Conservation (phyloP, 257 asterid genomes). For the Nyctanthes arbortristis region DNA sequence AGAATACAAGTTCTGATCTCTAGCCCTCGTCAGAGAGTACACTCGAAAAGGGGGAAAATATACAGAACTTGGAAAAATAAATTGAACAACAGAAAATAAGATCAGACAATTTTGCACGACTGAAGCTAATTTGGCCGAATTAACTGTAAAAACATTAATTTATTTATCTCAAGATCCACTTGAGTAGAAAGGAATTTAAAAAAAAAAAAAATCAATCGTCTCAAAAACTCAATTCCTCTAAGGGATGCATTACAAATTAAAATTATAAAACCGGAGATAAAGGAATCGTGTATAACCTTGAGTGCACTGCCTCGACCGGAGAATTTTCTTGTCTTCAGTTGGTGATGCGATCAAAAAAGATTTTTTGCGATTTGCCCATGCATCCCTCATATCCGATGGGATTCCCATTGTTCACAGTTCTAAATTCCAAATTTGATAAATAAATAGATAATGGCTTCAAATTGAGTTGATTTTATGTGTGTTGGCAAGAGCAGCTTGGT, state of each 20-base stretch:
- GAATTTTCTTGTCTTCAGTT: slow-evolving; percentile 32
- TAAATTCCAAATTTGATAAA: no score
- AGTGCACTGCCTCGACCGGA: slow-evolving; percentile 29
- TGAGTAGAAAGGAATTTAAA: no score
- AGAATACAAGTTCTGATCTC: background rate
- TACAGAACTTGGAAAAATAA: no score
- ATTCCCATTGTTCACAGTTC: slow-evolving; percentile 28
- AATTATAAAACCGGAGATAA: background rate
- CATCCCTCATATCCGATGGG: slow-evolving; percentile 31
- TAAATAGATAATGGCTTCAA: no score
- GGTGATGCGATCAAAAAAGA: slow-evolving; percentile 38
- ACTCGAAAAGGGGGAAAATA: background rate
- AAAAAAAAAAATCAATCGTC: background rate
- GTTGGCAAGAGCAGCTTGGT: no score
- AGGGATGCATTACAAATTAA: background rate
- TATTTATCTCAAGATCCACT: no score
- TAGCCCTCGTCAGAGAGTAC: background rate
- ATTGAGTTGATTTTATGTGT: no score
- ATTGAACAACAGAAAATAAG: no score
- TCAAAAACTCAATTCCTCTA: background rate
- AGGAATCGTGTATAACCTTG: slow-evolving; percentile 18
- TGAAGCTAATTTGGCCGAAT: background rate
- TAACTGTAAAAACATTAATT: background rate
- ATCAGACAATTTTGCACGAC: background rate
- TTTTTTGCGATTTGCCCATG: slow-evolving; percentile 21